phyloP scores from a whole-genome alignment of 179 eudicot species.

The Camellia oleifera region DNA sequence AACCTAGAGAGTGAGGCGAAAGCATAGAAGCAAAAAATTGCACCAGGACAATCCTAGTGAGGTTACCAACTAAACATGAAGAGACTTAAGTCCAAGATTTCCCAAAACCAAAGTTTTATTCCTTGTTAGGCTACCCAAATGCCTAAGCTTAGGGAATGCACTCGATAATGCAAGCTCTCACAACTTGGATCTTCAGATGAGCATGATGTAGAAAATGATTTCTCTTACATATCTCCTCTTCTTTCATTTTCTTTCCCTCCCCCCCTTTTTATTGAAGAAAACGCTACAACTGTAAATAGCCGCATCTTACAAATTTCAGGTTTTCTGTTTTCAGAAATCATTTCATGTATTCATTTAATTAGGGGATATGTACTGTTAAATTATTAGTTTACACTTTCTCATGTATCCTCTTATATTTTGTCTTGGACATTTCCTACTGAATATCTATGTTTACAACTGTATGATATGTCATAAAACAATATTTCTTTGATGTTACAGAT shows the following conservation, averaged over 20 bases:
- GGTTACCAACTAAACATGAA: neutral
- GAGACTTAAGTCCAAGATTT: slow-evolving; percentile 2
- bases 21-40: neutral
- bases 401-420: neutral
- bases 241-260: neutral
- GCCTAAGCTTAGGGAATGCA: neutral
- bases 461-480: slow-evolving; percentile 1
- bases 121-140: neutral
- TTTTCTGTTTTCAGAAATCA: neutral
- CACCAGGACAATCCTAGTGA: neutral
- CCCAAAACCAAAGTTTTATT: neutral
- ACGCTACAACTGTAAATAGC: neutral
- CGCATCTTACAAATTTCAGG: neutral
- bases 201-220: neutral
- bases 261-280: too few relatives aligned
- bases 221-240: neutral
- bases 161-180: neutral
- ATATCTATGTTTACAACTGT: neutral
- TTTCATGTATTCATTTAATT: neutral
- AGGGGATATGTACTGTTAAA: neutral
- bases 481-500: slow-evolving; percentile 26
- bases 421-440: neutral
- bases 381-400: neutral
- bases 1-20: neutral
- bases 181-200: neutral